Evolutionary conservation across 768 basidiomycete species (phyloP).

Genomic region (Amanita pallidorosea): DNA sequence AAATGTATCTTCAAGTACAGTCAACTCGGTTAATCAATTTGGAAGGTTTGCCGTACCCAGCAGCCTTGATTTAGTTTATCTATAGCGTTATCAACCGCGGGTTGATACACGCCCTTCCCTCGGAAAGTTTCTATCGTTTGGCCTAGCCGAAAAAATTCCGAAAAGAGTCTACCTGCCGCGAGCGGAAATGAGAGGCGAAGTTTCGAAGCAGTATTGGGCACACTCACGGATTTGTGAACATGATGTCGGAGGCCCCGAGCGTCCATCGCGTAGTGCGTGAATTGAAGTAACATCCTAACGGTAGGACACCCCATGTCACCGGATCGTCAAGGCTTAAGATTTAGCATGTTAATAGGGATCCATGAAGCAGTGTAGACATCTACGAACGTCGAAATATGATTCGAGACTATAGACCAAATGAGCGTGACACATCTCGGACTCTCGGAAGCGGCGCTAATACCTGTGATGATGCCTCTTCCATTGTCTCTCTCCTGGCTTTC

Average conservation of each 20-base stretch:
- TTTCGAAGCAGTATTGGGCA: conserved; percentile 6
- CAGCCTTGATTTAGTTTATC: conserved; percentile 68
- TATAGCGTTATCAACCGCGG: conserved; percentile 77
- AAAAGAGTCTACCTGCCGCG: conserved; percentile 53
- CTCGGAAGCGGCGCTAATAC: conserved; percentile 26
- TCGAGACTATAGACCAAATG: conserved; percentile 49
- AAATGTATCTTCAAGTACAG: conserved; percentile 64
- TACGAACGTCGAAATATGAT: conserved; percentile 83
- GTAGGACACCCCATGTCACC: conserved; percentile 80
- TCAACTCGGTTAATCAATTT: not conserved
- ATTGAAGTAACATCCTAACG: conserved; percentile 46
- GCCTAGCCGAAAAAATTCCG: conserved; percentile 77
- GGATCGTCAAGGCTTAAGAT: conserved; percentile 66
- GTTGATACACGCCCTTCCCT: conserved; percentile 83
- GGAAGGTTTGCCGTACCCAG: conserved; percentile 53
- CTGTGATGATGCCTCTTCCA: conserved; percentile 64
- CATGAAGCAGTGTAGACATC: conserved; percentile 2
- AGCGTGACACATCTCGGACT: not conserved
- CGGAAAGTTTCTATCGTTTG: conserved; percentile 91
- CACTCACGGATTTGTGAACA: conserved; percentile 86
- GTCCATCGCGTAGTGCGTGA: conserved; percentile 75
- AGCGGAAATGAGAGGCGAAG: conserved; percentile 5
- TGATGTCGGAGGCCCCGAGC: conserved; percentile 84
- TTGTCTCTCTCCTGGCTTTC: conserved; percentile 28
- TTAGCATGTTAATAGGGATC: conserved; percentile 8